Conservation (phyloP, 1,284 basidiomycete genomes). For the Stygiomarasmius scandens region DNA sequence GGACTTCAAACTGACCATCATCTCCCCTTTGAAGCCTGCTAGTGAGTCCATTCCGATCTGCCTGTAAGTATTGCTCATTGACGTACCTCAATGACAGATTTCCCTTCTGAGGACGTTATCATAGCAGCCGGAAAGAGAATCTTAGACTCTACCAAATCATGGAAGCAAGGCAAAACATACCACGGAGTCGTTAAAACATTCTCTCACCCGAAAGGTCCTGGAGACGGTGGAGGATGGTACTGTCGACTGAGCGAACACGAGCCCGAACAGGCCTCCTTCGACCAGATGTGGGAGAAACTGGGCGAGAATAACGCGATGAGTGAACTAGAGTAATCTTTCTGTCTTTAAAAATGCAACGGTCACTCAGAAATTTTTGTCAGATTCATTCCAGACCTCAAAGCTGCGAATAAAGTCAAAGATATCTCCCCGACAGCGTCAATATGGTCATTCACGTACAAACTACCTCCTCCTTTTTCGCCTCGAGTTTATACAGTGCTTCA, state of each 20-base stretch:
- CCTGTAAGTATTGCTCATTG: neutral
- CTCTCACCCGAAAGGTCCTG: slow-evolving; percentile 48
- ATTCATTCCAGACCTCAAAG: slow-evolving; percentile 65
- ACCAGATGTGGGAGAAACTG: slow-evolving; percentile 69
- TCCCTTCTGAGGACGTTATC: slow-evolving; percentile 62
- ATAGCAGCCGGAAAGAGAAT: slow-evolving; percentile 54
- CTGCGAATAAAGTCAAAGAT: slow-evolving; percentile 61
- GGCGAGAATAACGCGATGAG: slow-evolving; percentile 66
- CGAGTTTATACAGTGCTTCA: slow-evolving; percentile 77
- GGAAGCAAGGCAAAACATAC: slow-evolving; percentile 69
- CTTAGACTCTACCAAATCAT: slow-evolving; percentile 54
- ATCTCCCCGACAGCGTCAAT: slow-evolving; percentile 64
- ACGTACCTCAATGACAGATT: slow-evolving; percentile 21
- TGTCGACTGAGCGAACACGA: slow-evolving; percentile 67
- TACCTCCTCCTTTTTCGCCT: slow-evolving; percentile 67
- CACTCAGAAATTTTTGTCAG: slow-evolving; percentile 35
- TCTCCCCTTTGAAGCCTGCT: slow-evolving; percentile 41
- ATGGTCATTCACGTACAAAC: slow-evolving; percentile 74
- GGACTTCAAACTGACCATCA: slow-evolving; percentile 38
- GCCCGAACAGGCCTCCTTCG: slow-evolving; percentile 64
- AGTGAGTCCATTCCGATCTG: slow-evolving; percentile 32
- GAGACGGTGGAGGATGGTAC: slow-evolving; percentile 66
- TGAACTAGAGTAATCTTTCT: slow-evolving; percentile 56
- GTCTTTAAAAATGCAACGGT: neutral
- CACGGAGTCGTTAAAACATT: slow-evolving; percentile 58